phyloP scores from a whole-genome alignment of 208 protist species.

The Angomonas deanei region DNA sequence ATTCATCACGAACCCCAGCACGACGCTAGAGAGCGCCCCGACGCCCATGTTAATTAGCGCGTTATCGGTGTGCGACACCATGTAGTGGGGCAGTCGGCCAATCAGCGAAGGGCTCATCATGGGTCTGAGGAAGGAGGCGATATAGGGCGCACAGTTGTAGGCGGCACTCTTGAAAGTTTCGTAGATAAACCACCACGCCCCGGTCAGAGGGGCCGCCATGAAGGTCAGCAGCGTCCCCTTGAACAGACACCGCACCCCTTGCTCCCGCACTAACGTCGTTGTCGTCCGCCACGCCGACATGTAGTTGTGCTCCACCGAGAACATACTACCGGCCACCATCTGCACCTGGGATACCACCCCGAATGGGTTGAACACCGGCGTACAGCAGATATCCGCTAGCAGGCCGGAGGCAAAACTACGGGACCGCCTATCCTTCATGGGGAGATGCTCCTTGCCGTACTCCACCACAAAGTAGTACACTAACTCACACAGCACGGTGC shows the following conservation, averaged over 20 bases:
- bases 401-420: conserved; percentile 69
- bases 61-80: conserved; percentile 67
- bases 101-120: conserved; percentile 18
- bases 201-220: conserved; percentile 57
- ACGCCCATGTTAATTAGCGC: conserved; percentile 62
- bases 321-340: conserved; percentile 69
- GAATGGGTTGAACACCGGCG: conserved; percentile 78
- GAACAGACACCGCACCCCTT: conserved; percentile 53
- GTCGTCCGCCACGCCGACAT: conserved; percentile 59
- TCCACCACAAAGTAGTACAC: conserved; percentile 73
- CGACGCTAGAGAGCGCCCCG: conserved; percentile 48
- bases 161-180: conserved; percentile 57
- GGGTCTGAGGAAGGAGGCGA: conserved; percentile 13
- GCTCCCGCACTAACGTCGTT: conserved; percentile 44
- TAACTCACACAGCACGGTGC: conserved; percentile 70
- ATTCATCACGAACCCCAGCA: conserved; percentile 66
- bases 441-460: conserved; percentile 71
- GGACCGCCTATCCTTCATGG: conserved; percentile 48
- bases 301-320: conserved; percentile 63
- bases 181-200: conserved; percentile 81
- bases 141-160: conserved; percentile 31
- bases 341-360: conserved; percentile 78
- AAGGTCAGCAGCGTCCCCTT: conserved; percentile 73
- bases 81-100: conserved; percentile 28
- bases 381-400: conserved; percentile 55